Evolutionary conservation across 257 asterid species (phyloP), one percentile per base, ranked within the genome.

Genomic region (Paraleonurus japonicus): DNA sequence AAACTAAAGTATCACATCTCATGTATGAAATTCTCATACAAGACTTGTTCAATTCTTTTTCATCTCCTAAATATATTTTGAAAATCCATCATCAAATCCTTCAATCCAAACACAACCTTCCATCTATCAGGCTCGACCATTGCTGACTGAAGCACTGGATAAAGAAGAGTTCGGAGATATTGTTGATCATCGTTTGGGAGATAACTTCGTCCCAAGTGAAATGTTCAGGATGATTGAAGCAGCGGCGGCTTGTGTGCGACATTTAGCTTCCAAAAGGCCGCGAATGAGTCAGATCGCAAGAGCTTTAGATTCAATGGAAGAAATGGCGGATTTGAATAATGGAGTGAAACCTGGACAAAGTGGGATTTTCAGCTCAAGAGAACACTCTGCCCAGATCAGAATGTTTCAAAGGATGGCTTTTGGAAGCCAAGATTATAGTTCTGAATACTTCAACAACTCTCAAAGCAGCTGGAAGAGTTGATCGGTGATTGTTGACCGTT

Each of bases 291-390:
- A 89, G 98, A 83, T 92, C 30, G 98, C 81, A 41, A 86, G 98
- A 78, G 96, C 96, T 59, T 76, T 90, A 32, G 92, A 92, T 69
- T 85, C 90, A 28, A 82, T 90, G 85, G 95, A 83, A 2, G 98
- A 90, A 65, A 26, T 81, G 37, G 82, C 88, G 2, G 98, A 90
- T 80, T 74, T 92, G 80, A 86, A 87, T 69, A 92, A 92, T 7
- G 96, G 98, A 51, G 73, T 90, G 80, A 90, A 85, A 78, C 96
- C 96, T 4, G 96, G 98, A 4, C 92, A 92, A 27, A 92, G 98
- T 76, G 95, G 85, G 64, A 75, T 92, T 28, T 90, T 76, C 81
- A 79, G 68, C 76, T 87, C 98, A 11, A 85, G 91, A 72, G 91
- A 92, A 77, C 97, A 90, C 9, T 88, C 97, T 37, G 93, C 97